A percentile compares a stretch with the other conserved stretches of the same genome.
Evolutionary conservation across 306 rosid genomes (phyloP).

Genomic region (Rosa rugosa): DNA sequence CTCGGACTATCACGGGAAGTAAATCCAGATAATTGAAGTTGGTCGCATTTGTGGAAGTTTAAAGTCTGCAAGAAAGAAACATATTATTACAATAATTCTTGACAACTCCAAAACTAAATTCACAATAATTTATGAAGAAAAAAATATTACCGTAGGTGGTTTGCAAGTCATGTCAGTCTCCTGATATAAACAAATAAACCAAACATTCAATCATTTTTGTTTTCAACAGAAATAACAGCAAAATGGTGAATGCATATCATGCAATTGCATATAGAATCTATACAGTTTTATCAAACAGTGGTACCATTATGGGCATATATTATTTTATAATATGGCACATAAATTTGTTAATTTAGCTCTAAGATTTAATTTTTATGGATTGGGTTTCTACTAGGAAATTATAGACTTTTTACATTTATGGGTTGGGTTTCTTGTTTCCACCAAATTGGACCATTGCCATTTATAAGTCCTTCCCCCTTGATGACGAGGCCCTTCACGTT

Average conservation of each 20-base stretch:
- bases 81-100: neutral
- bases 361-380: too few relatives aligned
- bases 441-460: too few relatives aligned
- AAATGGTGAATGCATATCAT: neutral
- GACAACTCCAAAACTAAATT: neutral
- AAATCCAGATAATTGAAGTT: neutral
- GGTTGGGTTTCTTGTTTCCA: neutral
- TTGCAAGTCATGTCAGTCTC: neutral
- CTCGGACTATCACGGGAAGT: conserved; percentile 3
- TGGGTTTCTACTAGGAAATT: too few relatives aligned
- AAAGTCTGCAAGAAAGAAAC: neutral
- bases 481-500: neutral
- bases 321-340: too few relatives aligned
- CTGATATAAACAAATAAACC: neutral
- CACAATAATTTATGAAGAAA: neutral
- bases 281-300: too few relatives aligned
- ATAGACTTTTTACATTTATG: neutral
- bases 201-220: neutral
- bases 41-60: neutral
- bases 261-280: neutral
- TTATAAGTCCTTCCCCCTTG: too few relatives aligned
- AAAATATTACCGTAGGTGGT: neutral
- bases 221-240: neutral
- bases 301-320: too few relatives aligned
- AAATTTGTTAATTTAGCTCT: too few relatives aligned